These are phyloP conservation scores for Thraustochytrium sp. DNA, from an alignment of 352 stramenopile species.

Conservation along the genomic window DNA sequence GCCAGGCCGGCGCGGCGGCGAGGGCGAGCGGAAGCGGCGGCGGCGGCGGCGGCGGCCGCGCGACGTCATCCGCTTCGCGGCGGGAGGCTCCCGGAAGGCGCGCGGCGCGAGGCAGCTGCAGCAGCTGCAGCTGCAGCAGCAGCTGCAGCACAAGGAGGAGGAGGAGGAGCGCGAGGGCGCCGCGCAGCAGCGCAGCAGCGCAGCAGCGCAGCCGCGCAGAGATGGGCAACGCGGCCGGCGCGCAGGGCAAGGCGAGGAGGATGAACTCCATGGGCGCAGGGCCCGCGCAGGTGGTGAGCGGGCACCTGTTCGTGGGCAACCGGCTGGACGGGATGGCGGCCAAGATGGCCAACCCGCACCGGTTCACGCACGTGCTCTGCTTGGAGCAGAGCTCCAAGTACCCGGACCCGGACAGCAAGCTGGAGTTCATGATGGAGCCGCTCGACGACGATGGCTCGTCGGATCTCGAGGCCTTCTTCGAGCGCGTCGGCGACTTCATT, in stretches of 20 bases:
- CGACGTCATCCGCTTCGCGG: too few relatives aligned
- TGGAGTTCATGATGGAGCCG: not conserved
- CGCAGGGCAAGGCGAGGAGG: not conserved
- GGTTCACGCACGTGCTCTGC: constrained; percentile 35
- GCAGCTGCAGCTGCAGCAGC: not conserved
- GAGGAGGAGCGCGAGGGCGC: not conserved
- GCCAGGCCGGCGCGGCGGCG: too few relatives aligned
- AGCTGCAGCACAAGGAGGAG: not conserved
- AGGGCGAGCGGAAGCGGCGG: too few relatives aligned
- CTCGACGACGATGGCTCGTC: not conserved
- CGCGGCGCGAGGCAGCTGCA: not conserved
- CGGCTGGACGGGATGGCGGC: constrained; percentile 20
- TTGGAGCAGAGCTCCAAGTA: constrained; percentile 1
- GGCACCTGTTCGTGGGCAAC: constrained; percentile 25
- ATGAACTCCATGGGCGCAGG: not conserved
- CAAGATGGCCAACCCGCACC: constrained; percentile 32
- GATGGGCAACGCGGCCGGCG: not conserved
- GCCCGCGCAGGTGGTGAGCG: not conserved
- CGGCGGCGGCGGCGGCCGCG: too few relatives aligned
- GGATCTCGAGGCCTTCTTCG: constrained; percentile 3
- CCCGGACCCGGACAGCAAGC: not conserved
- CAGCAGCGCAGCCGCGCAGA: not conserved
- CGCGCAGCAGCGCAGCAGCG: too few relatives aligned
- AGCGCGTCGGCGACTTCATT: not conserved
- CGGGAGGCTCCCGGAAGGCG: too few relatives aligned